These are phyloP conservation scores for Trichoderma citrinoviride DNA, from an alignment of 2,329 filamentous ascomycete species.

Conservation along the genomic window DNA sequence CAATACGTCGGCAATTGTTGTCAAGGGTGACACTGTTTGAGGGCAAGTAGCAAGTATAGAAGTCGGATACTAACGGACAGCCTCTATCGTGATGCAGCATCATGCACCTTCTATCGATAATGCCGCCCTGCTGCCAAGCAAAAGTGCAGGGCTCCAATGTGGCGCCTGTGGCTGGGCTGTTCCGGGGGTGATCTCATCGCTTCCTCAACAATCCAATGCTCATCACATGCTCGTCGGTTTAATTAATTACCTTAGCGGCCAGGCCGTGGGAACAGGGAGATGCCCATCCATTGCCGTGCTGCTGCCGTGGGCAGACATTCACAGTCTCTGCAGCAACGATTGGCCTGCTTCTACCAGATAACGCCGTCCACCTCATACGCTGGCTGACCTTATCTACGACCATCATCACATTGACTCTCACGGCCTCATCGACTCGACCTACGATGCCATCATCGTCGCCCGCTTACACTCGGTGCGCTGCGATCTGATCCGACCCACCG, in stretches of 20 bases:
- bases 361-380: too few relatives aligned
- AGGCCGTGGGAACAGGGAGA: conserved; percentile 15
- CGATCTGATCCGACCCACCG: conserved; percentile 15
- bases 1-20: too few relatives aligned
- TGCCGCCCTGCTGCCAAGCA: background rate
- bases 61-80: too few relatives aligned
- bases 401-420: background rate
- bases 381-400: background rate
- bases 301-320: background rate
- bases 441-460: background rate
- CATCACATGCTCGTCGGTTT: conserved; percentile 21
- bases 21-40: too few relatives aligned
- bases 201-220: conserved; percentile 17
- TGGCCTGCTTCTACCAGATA: background rate
- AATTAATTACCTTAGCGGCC: conserved; percentile 19
- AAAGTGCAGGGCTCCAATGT: background rate
- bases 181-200: conserved; percentile 15
- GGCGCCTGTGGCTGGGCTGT: conserved; percentile 19
- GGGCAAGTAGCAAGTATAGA: too few relatives aligned
- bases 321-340: background rate
- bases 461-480: background rate
- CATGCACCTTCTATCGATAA: conserved; percentile 6
- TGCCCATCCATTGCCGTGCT: conserved; percentile 2
- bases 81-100: background rate
- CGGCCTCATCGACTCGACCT: background rate